Conservation (phyloP, 208 protist species). For the Herpetomonas tarakana region DNA sequence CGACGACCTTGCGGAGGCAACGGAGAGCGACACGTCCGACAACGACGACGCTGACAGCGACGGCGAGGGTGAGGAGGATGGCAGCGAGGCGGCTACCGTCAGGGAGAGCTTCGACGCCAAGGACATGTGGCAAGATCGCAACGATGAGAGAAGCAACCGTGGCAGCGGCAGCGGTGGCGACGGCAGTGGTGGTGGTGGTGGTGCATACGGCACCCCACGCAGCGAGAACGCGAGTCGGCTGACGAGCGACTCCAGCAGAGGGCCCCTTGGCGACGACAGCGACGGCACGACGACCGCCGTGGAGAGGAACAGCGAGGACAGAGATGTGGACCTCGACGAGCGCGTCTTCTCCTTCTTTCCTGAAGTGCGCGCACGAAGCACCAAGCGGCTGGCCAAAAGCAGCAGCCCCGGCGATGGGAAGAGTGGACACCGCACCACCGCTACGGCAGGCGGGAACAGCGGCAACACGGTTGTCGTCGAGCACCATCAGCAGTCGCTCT, state of each 20-base stretch:
- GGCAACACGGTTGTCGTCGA: not conserved
- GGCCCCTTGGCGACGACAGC: not conserved
- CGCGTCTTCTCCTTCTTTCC: not conserved
- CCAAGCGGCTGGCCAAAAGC: not conserved
- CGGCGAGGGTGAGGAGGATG: not conserved
- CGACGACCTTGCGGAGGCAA: too few species aligned
- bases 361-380: not conserved
- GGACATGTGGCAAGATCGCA: too few species aligned
- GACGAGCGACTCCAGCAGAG: too few species aligned
- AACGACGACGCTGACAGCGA: constrained; percentile 10
- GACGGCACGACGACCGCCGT: not conserved
- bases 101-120: constrained; percentile 2
- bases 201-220: too few species aligned
- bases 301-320: too few species aligned
- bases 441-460: too few species aligned
- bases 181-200: too few species aligned
- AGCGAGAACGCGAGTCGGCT: too few species aligned
- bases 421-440: too few species aligned
- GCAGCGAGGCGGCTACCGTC: not conserved
- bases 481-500: not conserved
- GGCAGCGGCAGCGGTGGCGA: too few species aligned
- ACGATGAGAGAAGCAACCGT: too few species aligned
- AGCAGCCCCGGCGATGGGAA: too few species aligned
- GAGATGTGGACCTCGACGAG: not conserved
- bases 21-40: not conserved